phyloP scores from a whole-genome alignment of 768 basidiomycete genomes.

The Crassisporium funariophilum region DNA sequence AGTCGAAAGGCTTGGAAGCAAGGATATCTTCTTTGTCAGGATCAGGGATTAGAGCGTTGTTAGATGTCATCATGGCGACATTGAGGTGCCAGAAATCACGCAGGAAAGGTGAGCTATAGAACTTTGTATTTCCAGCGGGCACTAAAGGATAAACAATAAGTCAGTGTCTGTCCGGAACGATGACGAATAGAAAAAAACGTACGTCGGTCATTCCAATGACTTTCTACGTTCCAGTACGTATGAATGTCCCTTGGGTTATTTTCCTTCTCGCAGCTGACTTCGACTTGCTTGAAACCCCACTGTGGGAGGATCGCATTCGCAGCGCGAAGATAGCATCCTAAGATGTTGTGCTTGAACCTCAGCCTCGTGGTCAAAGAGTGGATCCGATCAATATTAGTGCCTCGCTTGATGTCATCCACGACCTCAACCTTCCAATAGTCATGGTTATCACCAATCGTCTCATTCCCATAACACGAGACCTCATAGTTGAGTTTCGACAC shows the following conservation, averaged over 20 bases:
- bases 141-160: conserved; percentile 55
- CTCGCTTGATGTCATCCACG: conserved; percentile 82
- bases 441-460: conserved; percentile 81
- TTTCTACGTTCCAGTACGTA: conserved; percentile 98
- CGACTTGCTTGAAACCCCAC: conserved; percentile 99
- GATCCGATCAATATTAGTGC: conserved; percentile 63
- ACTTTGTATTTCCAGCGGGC: conserved; percentile 77
- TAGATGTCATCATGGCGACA: conserved; percentile 99
- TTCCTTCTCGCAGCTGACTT: conserved; percentile 91
- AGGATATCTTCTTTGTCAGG: conserved; percentile 99
- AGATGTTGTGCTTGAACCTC: conserved; percentile 73
- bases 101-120: conserved; percentile 89
- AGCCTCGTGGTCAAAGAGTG: conserved; percentile 91
- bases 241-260: conserved; percentile 78
- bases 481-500: conserved; percentile 88
- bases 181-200: conserved; percentile 35
- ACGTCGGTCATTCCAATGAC: conserved; percentile 95
- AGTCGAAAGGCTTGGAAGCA: conserved; percentile 89
- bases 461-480: conserved; percentile 93
- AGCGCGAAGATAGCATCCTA: conserved; percentile 89
- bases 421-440: conserved; percentile 95
- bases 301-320: conserved; percentile 89
- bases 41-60: conserved; percentile 96
- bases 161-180: not conserved
- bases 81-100: conserved; percentile 99